A percentile compares a stretch with the other conserved stretches of the same genome.
Evolutionary conservation across 306 rosid species (phyloP).

Genomic region (Corylus heterophylla): DNA sequence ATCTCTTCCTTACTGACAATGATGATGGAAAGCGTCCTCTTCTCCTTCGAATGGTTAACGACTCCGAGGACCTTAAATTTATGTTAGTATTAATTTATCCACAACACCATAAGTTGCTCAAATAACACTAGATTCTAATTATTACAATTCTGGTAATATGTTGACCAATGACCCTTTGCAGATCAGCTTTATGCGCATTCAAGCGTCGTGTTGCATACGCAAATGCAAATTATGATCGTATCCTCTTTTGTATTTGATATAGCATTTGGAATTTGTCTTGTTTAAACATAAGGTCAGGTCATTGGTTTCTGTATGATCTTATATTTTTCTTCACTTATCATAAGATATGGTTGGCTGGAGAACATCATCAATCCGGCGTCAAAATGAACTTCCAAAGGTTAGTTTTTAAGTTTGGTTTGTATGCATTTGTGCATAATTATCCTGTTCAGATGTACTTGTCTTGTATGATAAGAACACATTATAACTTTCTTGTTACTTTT

Average conservation of each 20-base stretch:
- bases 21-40: slow-evolving; percentile 81
- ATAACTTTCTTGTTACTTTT: slow-evolving; percentile 4
- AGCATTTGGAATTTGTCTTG: slow-evolving; percentile 10
- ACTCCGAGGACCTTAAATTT: slow-evolving; percentile 78
- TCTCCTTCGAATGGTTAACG: slow-evolving; percentile 80
- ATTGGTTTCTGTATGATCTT: neutral
- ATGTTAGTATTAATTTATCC: slow-evolving; percentile 55
- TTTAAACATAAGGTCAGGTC: neutral
- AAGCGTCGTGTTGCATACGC: slow-evolving; percentile 96
- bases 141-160: slow-evolving; percentile 14
- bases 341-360: slow-evolving; percentile 98
- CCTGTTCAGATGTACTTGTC: slow-evolving; percentile 22
- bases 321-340: slow-evolving; percentile 51
- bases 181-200: slow-evolving; percentile 80
- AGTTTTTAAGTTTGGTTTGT: slow-evolving; percentile 21
- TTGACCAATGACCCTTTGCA: slow-evolving; percentile 38
- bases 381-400: slow-evolving; percentile 93
- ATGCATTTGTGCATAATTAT: slow-evolving; percentile 11
- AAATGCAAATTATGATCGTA: slow-evolving; percentile 89
- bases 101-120: slow-evolving; percentile 22
- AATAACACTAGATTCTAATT: slow-evolving; percentile 11
- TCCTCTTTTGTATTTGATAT: slow-evolving; percentile 43
- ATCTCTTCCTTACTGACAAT: slow-evolving; percentile 79
- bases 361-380: slow-evolving; percentile 96
- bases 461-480: neutral